Conservation (phyloP, 108 stramenopile genomes). For the Fragilariopsis cylindrus region DNA sequence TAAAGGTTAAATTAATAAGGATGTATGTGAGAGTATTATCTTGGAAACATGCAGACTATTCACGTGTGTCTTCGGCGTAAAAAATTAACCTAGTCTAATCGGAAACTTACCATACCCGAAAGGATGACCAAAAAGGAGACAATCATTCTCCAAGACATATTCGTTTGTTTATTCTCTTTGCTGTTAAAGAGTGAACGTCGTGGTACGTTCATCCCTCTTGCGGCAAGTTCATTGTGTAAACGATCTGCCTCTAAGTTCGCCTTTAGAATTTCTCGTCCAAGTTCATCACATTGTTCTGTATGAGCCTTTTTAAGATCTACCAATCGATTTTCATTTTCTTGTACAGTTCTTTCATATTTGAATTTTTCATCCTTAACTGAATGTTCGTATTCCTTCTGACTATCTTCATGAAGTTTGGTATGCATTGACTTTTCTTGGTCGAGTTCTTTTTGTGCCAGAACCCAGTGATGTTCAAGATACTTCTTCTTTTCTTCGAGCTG, state of each 20-base stretch:
- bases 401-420: constrained; percentile 26
- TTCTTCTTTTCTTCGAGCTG: constrained; percentile 28
- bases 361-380: constrained; percentile 13
- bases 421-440: constrained; percentile 28
- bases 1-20: not conserved
- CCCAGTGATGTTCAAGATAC: constrained; percentile 37
- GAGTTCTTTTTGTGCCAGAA: constrained; percentile 34
- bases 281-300: constrained; percentile 30
- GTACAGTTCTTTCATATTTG: constrained; percentile 2
- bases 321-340: constrained; percentile 21
- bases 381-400: constrained; percentile 20
- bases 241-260: constrained; percentile 37
- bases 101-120: constrained; percentile 2
- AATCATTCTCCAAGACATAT: not conserved
- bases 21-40: too few relatives aligned
- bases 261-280: constrained; percentile 27
- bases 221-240: constrained; percentile 17
- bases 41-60: not conserved
- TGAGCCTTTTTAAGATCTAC: constrained; percentile 21
- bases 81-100: not conserved
- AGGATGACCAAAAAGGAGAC: not conserved
- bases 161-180: not conserved
- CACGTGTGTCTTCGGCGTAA: not conserved
- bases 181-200: not conserved
- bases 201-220: constrained; percentile 14